Evolutionary conservation across 108 stramenopile genomes (phyloP).

Genomic region (Chaetoceros tenuissimus): DNA sequence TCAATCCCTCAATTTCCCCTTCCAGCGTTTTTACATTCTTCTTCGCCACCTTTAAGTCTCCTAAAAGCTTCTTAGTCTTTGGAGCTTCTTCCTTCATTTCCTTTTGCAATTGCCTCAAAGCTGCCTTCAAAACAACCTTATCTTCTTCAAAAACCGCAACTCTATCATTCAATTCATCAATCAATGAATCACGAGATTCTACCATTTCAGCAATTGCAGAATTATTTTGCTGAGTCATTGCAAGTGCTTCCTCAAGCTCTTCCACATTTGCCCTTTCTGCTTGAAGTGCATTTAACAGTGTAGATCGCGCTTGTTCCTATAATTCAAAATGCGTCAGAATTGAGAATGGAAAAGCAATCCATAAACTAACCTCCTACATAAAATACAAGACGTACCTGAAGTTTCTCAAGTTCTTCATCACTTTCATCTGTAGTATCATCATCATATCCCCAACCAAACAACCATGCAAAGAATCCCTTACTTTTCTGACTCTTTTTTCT

Average conservation of each 20-base stretch:
- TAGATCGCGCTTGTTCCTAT: slow-evolving; percentile 61
- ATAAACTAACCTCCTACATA: no score
- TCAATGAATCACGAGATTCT: slow-evolving; percentile 50
- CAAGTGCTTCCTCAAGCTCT: slow-evolving; percentile 52
- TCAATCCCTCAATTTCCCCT: slow-evolving; percentile 34
- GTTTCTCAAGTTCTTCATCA: slow-evolving; percentile 34
- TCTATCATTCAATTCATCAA: slow-evolving; percentile 74
- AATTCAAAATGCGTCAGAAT: slow-evolving; percentile 1
- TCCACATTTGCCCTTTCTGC: slow-evolving; percentile 62
- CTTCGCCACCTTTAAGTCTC: slow-evolving; percentile 35
- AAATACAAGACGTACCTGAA: no score
- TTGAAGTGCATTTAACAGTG: slow-evolving; percentile 62
- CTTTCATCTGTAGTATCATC: slow-evolving; percentile 6
- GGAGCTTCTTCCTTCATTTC: slow-evolving; percentile 80
- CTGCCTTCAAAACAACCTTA: slow-evolving; percentile 77
- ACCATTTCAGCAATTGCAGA: slow-evolving; percentile 76
- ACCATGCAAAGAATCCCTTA: slow-evolving; percentile 34
- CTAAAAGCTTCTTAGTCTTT: slow-evolving; percentile 48
- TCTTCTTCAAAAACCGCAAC: slow-evolving; percentile 83
- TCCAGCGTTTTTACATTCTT: slow-evolving; percentile 10
- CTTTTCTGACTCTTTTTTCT: slow-evolving; percentile 19
- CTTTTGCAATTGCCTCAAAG: slow-evolving; percentile 68
- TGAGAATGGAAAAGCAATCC: neutral
- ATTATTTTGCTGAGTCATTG: slow-evolving; percentile 60
- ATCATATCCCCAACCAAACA: slow-evolving; percentile 23